A percentile compares a stretch with the other conserved stretches of the same genome.
These are phyloP conservation scores for Blastobotrys ciferrii DNA, from an alignment of 1,139 yeast species.

Conservation along the genomic window DNA sequence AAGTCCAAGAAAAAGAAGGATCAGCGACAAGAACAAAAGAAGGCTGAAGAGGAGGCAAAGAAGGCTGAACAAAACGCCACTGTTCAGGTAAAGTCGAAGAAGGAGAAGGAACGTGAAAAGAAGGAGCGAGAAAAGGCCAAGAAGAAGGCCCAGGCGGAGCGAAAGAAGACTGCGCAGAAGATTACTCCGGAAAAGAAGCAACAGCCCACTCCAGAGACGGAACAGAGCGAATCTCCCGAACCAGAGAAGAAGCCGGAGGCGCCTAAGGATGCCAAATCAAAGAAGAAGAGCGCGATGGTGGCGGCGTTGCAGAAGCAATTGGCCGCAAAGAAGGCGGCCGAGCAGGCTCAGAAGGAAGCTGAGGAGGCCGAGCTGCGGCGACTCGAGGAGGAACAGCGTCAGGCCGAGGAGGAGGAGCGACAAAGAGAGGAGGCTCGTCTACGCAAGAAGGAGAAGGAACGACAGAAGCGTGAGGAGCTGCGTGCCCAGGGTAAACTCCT, in stretches of 20 bases:
- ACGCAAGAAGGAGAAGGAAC: slow-evolving; percentile 69
- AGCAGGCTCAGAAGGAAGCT: slow-evolving; percentile 62
- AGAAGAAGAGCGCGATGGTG: slow-evolving; percentile 39
- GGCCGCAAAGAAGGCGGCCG: slow-evolving; percentile 80
- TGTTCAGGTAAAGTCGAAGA: slow-evolving; percentile 69
- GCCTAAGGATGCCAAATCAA: slow-evolving; percentile 34
- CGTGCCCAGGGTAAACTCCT: slow-evolving; percentile 82
- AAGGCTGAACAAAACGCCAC: slow-evolving; percentile 34
- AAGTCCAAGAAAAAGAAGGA: slow-evolving; percentile 76
- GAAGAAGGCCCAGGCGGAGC: slow-evolving; percentile 88
- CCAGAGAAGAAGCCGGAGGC: slow-evolving; percentile 32
- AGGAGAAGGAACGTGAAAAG: slow-evolving; percentile 96
- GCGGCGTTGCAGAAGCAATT: slow-evolving; percentile 67
- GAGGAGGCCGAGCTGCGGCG: slow-evolving; percentile 57
- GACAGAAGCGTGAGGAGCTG: slow-evolving; percentile 81
- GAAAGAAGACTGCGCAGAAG: slow-evolving; percentile 77
- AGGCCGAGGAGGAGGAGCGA: slow-evolving; percentile 51
- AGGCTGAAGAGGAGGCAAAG: slow-evolving; percentile 31
- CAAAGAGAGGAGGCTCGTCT: slow-evolving; percentile 68
- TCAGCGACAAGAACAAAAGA: slow-evolving; percentile 50
- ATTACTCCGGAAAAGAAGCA: slow-evolving; percentile 47
- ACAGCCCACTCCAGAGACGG: slow-evolving; percentile 43
- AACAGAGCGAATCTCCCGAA: slow-evolving; percentile 42
- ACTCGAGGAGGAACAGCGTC: slow-evolving; percentile 61
- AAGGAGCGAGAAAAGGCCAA: slow-evolving; percentile 93